phyloP scores from a whole-genome alignment of 1,139 yeast species.

The Wickerhamomyces sp. region DNA sequence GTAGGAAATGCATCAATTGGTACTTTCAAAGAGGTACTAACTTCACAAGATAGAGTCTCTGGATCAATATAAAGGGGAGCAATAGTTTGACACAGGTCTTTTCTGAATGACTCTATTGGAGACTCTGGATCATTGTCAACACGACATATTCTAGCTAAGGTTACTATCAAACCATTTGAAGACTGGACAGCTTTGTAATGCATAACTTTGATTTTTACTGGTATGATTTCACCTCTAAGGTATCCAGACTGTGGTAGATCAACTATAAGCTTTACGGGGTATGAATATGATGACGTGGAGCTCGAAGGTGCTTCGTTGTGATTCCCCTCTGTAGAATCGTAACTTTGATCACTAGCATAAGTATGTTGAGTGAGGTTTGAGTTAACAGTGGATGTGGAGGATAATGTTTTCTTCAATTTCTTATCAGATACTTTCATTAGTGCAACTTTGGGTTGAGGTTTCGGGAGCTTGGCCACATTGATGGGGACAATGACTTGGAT shows the following conservation, averaged over 20 bases:
- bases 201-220: constrained; percentile 58
- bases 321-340: constrained; percentile 10
- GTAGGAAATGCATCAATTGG: constrained; percentile 90
- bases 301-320: constrained; percentile 4
- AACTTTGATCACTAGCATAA: constrained; percentile 14
- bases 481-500: constrained; percentile 66
- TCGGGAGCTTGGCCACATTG: constrained; percentile 62
- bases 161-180: constrained; percentile 72
- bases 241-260: constrained; percentile 66
- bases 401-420: constrained; percentile 37
- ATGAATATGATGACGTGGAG: constrained; percentile 10
- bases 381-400: constrained; percentile 48
- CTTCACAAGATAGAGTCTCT: constrained; percentile 47
- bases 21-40: constrained; percentile 60
- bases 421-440: constrained; percentile 42
- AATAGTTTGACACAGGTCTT: constrained; percentile 74
- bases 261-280: constrained; percentile 47
- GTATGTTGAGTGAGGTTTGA: constrained; percentile 29
- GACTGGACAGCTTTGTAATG: constrained; percentile 72
- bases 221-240: constrained; percentile 72
- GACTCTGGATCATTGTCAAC: constrained; percentile 64
- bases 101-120: constrained; percentile 71
- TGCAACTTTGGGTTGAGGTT: constrained; percentile 63
- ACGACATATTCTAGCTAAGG: constrained; percentile 76
- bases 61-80: constrained; percentile 82